Evolutionary conservation across 768 basidiomycete genomes (phyloP).

Genomic region (Leccinum boreale): DNA sequence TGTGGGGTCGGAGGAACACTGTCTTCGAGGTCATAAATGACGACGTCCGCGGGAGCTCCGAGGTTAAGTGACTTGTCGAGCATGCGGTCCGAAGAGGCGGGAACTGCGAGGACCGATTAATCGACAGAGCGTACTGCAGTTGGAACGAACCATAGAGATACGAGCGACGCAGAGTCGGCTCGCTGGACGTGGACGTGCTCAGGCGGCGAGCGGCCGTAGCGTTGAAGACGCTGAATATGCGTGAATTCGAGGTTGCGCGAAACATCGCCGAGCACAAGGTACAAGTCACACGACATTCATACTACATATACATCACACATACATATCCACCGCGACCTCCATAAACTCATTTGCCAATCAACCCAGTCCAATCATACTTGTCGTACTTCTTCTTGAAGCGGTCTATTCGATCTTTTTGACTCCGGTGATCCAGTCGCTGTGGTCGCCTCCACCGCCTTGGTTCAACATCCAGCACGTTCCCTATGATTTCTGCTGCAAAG

Average conservation of each 20-base stretch:
- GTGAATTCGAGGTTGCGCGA: constrained; percentile 2
- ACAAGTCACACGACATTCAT: not conserved
- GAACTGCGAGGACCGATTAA: constrained; percentile 45
- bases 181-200: constrained; percentile 16
- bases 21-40: constrained; percentile 90
- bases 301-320: too few species aligned
- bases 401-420: constrained; percentile 67
- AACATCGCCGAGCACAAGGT: not conserved
- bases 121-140: not conserved
- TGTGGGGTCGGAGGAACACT: constrained; percentile 61
- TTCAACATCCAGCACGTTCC: constrained; percentile 85
- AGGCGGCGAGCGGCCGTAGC: constrained; percentile 6
- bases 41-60: constrained; percentile 56
- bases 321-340: not conserved
- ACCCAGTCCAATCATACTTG: constrained; percentile 76
- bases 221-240: not conserved
- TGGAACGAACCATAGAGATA: constrained; percentile 53
- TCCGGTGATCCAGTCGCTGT: constrained; percentile 62
- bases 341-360: constrained; percentile 46
- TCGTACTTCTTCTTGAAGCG: constrained; percentile 74
- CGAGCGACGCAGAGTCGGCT: constrained; percentile 42
- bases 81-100: constrained; percentile 77
- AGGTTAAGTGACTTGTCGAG: constrained; percentile 66
- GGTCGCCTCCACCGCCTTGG: constrained; percentile 85
- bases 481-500: constrained; percentile 94